Evolutionary conservation across 2,329 filamentous ascomycete species (phyloP).

Genomic region (Fusarium sp.): DNA sequence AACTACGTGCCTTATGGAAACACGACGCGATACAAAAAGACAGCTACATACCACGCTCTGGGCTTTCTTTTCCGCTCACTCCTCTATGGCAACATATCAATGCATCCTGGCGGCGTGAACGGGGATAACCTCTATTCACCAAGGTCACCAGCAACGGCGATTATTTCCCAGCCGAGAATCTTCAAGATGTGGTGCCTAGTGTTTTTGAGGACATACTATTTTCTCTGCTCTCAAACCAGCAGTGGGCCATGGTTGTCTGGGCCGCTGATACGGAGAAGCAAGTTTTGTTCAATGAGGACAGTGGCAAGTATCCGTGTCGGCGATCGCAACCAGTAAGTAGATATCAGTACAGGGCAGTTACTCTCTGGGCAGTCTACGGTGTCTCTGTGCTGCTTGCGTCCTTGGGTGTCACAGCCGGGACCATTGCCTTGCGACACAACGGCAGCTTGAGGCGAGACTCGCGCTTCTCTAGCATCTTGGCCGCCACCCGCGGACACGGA

Average conservation of each 20-base stretch:
- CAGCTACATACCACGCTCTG: conserved; percentile 2
- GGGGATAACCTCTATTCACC: background rate
- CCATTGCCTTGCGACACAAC: background rate
- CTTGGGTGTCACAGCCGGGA: background rate
- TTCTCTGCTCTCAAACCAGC: background rate
- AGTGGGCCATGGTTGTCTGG: background rate
- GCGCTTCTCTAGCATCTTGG: conserved; percentile 3
- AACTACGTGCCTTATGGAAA: background rate
- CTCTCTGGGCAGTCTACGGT: background rate
- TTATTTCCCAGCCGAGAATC: background rate
- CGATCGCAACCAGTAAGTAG: background rate
- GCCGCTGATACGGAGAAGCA: background rate
- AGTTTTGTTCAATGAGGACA: background rate
- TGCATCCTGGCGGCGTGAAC: too few relatives aligned
- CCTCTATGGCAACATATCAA: too few relatives aligned
- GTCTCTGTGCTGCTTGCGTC: background rate
- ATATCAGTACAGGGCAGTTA: background rate
- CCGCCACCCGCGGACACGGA: background rate
- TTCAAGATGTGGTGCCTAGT: background rate
- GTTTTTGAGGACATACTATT: background rate
- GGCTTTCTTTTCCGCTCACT: background rate
- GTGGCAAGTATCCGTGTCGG: background rate
- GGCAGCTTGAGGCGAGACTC: background rate
- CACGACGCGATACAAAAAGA: fast-evolving
- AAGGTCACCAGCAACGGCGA: background rate